Percentiles rank a stretch among this genome's conserved stretches.
Conservation (phyloP, 805 yeast species). For the Zygosaccharomyces pseudorouxii region DNA sequence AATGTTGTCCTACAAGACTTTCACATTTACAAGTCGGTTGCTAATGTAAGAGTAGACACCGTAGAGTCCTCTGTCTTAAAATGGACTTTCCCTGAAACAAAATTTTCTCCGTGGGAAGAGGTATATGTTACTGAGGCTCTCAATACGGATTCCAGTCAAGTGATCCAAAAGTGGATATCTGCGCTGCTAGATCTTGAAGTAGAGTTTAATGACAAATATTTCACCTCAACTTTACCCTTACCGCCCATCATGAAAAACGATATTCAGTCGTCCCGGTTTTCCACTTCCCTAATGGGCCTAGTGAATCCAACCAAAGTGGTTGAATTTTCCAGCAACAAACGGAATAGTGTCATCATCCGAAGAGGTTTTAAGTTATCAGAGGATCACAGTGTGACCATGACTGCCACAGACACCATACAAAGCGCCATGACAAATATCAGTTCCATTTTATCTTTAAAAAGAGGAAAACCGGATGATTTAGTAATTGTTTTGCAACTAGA, state of each 20-base stretch:
- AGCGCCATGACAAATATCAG: constrained; percentile 28
- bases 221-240: constrained; percentile 34
- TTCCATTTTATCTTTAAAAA: constrained; percentile 29
- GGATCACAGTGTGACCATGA: background rate
- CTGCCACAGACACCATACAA: constrained; percentile 13
- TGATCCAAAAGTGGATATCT: constrained; percentile 41
- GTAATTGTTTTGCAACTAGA: constrained; percentile 31
- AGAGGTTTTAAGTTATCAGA: constrained; percentile 17
- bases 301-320: constrained; percentile 18
- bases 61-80: constrained; percentile 25
- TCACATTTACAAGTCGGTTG: constrained; percentile 14
- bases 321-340: constrained; percentile 17
- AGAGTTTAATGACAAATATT: constrained; percentile 26
- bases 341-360: constrained; percentile 24
- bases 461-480: constrained; percentile 26
- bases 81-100: constrained; percentile 9
- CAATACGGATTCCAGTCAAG: constrained; percentile 28
- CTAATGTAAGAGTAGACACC: constrained; percentile 18
- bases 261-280: background rate
- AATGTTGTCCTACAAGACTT: constrained; percentile 13
- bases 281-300: constrained; percentile 18
- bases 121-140: constrained; percentile 25
- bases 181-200: constrained; percentile 36
- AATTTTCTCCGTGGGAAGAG: constrained; percentile 5
- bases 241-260: constrained; percentile 17